Base-by-base conservation (phyloP, 768 basidiomycete species). In the Nidularia pulvinata region DNA sequence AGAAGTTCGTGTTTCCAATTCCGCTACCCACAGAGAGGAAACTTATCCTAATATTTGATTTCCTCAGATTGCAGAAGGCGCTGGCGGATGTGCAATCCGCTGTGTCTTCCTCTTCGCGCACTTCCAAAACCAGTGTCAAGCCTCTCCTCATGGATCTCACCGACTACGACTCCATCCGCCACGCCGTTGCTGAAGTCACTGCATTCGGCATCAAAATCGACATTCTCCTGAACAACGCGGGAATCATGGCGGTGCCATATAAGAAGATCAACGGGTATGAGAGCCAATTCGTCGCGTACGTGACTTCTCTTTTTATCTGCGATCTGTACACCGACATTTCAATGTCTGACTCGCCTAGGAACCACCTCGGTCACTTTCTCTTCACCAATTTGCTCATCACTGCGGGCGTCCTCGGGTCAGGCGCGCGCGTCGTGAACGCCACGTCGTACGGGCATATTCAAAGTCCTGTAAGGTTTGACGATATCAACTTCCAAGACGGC, bases 201-300 rank as follows among this genome's bases (percentile, higher is more conserved):
- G 37, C 37, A 9, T 39, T 39, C 9, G 37, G 37, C 54, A 39
- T 13, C 56, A 49, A 6, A 56, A 32, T 7, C 54, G 46, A 46
- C 64, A 60, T 59, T 62, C 53, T 54, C 53, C 5, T 36, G 33
- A 35, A 64, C 54, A 4, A 53, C 53, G 9, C 68, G 55, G 45
- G 37, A n/a, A 39, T 39, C 37, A 39, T 39, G 37, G 37, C 37
- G 9, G 37, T 39, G n/a, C 9, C 7, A 7, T 39, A 39, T n/a
- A 39, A 39, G 37, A 39, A 7, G n/a, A 39, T 39, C 37, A n/a
- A 39, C n/a, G 37, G n/a, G n/a, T n/a, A n/a, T n/a, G n/a, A n/a
- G n/a, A n/a, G n/a, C n/a, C n/a, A n/a, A n/a, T n/a, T n/a, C 9
- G 37, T 39, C n/a, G n/a, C 37, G 37, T 9, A n/a, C 37, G 37